phyloP scores from a whole-genome alignment of 495 filamentous ascomycete species.

The Aspergillus ostianus region DNA sequence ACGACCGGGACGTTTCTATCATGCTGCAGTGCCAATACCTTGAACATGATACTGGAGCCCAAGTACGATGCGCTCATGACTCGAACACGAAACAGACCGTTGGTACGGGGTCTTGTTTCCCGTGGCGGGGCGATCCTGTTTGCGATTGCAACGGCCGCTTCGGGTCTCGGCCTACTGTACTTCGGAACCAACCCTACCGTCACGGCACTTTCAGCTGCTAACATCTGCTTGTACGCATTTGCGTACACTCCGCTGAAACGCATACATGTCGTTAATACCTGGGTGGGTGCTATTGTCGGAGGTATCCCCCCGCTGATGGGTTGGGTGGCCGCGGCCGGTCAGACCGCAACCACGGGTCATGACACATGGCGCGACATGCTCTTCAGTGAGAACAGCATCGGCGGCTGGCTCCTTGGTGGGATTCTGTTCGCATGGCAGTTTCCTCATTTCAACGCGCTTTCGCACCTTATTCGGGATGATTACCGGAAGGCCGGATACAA shows the following conservation, averaged over 20 bases:
- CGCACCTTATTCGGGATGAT: conserved; percentile 82
- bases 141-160: conserved; percentile 63
- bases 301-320: conserved; percentile 97
- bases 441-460: conserved; percentile 93
- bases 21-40: conserved; percentile 81
- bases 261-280: conserved; percentile 84
- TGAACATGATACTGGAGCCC: conserved; percentile 97
- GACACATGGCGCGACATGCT: conserved; percentile 78
- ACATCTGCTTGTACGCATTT: conserved; percentile 87
- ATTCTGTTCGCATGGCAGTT: conserved; percentile 97
- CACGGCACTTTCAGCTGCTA: conserved; percentile 76
- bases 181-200: conserved; percentile 92
- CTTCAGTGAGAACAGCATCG: conserved; percentile 63
- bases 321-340: conserved; percentile 90
- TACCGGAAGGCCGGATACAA: conserved; percentile 84
- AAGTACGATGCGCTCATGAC: conserved; percentile 88
- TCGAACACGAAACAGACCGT: conserved; percentile 82
- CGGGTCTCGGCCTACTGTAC: conserved; percentile 71
- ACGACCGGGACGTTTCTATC: conserved; percentile 85
- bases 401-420: conserved; percentile 85
- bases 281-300: conserved; percentile 90
- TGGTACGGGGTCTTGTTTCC: conserved; percentile 79
- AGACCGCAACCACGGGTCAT: conserved; percentile 70
- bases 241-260: conserved; percentile 92
- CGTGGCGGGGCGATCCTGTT: conserved; percentile 76